Base-by-base conservation (phyloP, 2,329 filamentous ascomycete species). In the Zalaria obscura region DNA sequence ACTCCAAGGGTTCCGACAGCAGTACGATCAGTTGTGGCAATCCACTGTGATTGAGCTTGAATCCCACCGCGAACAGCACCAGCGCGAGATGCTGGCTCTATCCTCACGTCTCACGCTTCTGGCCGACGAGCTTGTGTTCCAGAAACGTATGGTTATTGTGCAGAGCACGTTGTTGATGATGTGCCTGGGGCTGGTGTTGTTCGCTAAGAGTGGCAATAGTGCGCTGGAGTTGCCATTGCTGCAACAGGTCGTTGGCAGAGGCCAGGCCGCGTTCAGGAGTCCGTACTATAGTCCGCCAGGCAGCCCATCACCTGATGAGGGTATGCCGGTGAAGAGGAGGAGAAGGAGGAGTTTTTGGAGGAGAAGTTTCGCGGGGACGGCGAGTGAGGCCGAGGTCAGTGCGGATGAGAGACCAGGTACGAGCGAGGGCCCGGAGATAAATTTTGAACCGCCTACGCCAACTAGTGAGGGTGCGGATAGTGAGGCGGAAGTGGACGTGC, bases 1-100 rank as follows among this genome's bases (percentile, higher is more conserved):
- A 59, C 68, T 94, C 31, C 76, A 76, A 47, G 76, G 73, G 39
- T 81, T 91, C 47, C 76, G 85, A 40, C 76, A 80, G 44, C 83
- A 95, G 58, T 96, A 96, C 59, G 89, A 96, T 56, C 85, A 95
- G 55, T 78, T 96, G 8, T 96, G 89, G 88, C 88, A 94, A 61
- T 89, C 83, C 18, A 95, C 93, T 7, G 81, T 95, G 25, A 80
- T 94, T 42, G 88, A 93, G 27, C 75, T 96, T 9, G 87, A 95
- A 57, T 80, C 78, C 35, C 89, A 95, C 59, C 79, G 86, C 35
- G 83, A 93, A 55, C 80, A 86, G 50, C 84, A 84, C 10, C 78
- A 88, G 54, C 73, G 78, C 42, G 88, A 96, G 56, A 80, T 93
- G 45, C 70, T 87, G 35, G 88, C 88, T 3, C 71, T 96, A 40